Base-by-base conservation (phyloP, 1,284 basidiomycete genomes). In the Malassezia slooffiae region DNA sequence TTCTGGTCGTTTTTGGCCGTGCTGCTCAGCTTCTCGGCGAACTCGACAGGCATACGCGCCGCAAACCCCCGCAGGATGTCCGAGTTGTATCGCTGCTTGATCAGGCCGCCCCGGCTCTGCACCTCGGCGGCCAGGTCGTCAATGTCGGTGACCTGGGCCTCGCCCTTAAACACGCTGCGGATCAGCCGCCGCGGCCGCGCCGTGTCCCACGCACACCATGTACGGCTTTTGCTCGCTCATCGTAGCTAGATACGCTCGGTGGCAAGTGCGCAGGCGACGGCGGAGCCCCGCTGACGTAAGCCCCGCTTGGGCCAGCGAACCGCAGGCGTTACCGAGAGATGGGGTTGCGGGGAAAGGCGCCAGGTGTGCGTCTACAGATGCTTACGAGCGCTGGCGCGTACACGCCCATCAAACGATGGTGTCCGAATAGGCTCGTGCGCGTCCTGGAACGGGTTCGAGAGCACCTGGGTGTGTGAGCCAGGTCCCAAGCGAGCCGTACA, bases 391-490 rank as follows among this genome's bases (percentile, higher is more conserved):
- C 60, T 63, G 5, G 55, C 52, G 15, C 56, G 33, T 3, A 68
- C 48, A 6, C 52, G 51, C 11, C 47, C 40, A 23, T 68, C 63
- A 35, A 68, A 67, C 7, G 54, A 32, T 4, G 54, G 11, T 11
- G 53, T 58, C 4, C 39, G 28, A 36, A 68, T 67, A 15, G 63
- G 60, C 11, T 43, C 46, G 35, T 67, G 58, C 2, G 44, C 22
- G 7, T 64, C 60, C 38, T 63, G 62, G 43, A 68, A 66, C 3
- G 65, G 65, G 28, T 68, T 68, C 39, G 65, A 39, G 21, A 54
- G 34, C 13, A 57, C 43, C 62, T 64, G 40, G 3, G 17, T 28
- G 12, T n/a, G 23, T 22, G 20, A 13, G 43, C 33, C 11, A 30
- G 35, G 10, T 3, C 6, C 3, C 11, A 39, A 11, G 29, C 27